Evolutionary conservation across 2,329 filamentous ascomycete species (phyloP), one percentile per base, ranked within the genome.

Genomic region (Neonectria punicea): DNA sequence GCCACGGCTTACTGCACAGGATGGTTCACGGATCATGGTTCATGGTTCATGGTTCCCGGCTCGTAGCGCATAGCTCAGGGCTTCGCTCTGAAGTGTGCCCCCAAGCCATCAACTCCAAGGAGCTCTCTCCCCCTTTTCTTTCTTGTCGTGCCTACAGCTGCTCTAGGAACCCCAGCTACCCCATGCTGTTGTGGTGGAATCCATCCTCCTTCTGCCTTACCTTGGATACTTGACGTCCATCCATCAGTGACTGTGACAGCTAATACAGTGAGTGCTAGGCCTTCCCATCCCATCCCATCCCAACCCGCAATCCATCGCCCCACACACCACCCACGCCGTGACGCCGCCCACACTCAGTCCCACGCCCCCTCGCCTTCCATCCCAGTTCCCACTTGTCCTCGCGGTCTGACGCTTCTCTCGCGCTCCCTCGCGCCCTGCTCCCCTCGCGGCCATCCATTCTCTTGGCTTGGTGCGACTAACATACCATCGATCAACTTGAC

Each of bases 381-480:
- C n/a, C 8, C 49, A 34, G 14, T n/a, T 25, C 61, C 28, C 34
- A 43, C 55, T 36, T 49, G 43, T 46, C 54, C 44, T 50, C 39
- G n/a, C 36, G 36, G 36, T 7, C 36, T 20, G n/a, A 44, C 36
- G 47, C 47, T 63, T 49, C 47, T 49, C 47, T 50, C 44, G 34
- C 54, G 47, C 55, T 63, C 61, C 47, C 61, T 58, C 34, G 34
- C 50, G 41, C 50, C 46, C 53, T 41, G 44, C 53, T 49, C 55
- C 44, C 58, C 50, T 63, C 61, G 43, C 55, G 50, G 54, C 50
- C 34, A 54, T 59, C 55, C 43, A 63, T 63, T 25, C 50, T 59
- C 61, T 28, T 58, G 61, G 61, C 58, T 28, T 58, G 61, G 61
- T 55, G 49, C 61, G 49, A 55, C 61, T 58, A 36, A 44, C 54